A percentile compares a stretch with the other conserved stretches of the same genome.
Conservation (phyloP, 225 moss, liverwort and hornwort genomes). For the Lunularia cruciata region DNA sequence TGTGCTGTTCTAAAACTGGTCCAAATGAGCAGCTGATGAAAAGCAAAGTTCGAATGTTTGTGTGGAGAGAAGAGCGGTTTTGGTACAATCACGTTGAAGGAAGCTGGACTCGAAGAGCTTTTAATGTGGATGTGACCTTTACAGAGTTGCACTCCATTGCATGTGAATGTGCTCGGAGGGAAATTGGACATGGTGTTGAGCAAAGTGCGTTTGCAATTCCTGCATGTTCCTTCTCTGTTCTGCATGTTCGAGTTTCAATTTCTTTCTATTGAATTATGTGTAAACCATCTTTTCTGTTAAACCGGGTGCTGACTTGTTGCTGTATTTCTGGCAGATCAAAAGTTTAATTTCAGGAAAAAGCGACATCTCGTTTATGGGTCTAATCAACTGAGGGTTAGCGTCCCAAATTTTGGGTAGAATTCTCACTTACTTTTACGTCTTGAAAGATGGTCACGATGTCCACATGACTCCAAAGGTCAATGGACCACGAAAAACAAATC, state of each 20-base stretch:
- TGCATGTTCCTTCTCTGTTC: not conserved
- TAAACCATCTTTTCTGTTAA: not conserved
- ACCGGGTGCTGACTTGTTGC: too few relatives aligned
- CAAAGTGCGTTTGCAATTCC: not conserved
- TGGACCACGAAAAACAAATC: too few relatives aligned
- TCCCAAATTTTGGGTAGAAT: conserved; percentile 5
- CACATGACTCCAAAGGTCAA: too few relatives aligned
- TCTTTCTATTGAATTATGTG: not conserved
- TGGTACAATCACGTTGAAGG: conserved; percentile 5
- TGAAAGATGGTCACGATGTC: too few relatives aligned
- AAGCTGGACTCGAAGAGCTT: conserved; percentile 12
- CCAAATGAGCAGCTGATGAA: not conserved
- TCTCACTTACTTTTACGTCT: too few relatives aligned
- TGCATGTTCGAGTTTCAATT: not conserved
- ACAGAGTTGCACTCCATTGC: conserved; percentile 5
- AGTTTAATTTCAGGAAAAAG: not conserved
- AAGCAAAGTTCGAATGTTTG: not conserved
- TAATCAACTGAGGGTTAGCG: not conserved
- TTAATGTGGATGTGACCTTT: conserved; percentile 5
- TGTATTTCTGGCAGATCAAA: not conserved
- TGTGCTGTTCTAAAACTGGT: not conserved
- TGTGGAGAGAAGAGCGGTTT: conserved; percentile 14
- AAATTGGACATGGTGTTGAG: not conserved
- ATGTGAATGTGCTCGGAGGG: not conserved
- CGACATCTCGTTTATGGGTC: conserved; percentile 2